Evolutionary conservation across 2,329 filamentous ascomycete genomes (phyloP), one percentile per base, ranked within the genome.

Genomic region (Orbilia brochopaga): DNA sequence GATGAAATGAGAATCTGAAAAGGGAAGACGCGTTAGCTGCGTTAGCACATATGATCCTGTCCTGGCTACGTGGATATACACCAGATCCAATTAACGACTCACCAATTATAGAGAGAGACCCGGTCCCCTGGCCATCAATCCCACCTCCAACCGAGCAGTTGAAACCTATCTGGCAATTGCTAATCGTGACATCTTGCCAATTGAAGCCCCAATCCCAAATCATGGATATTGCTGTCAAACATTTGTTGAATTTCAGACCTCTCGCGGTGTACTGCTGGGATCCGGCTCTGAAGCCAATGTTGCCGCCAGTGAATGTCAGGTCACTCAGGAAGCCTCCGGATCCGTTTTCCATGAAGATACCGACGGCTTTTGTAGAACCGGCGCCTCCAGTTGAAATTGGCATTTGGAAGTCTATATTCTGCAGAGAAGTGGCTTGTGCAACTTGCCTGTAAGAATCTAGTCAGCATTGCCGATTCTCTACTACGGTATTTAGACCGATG

Each of bases 301-400:
- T 85, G 73, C 91, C 91, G 69, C 91, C 91, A 76, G 91, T 91
- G 84, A 96, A 95, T 70, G 85, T 86, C 35, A 96, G 82, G 78
- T 95, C 90, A 13, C 86, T 85, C 86, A 95, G 90, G 81, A 92
- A 92, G 54, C 90, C 90, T 69, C 90, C 91, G 1, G 84, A 85
- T 0, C 86, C 86, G 57, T 86, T 84, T 67, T 87, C 86, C 76
- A 87, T 87, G 76, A 86, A 85, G 19, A 87, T 80, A 13, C 86
- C 86, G 0, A 82, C 80, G 37, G 15, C 23, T 2, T 19, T 32
- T 23, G 23, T 57, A 3, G 62, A 44, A 19, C 86, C 84, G 23
- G 61, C 59, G 32, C 76, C 77, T 1, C 64, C 72, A 6, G 69
- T 44, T 35, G 62, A 63, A 17, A 62, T 62, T 24, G 70, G 73